A percentile compares a stretch with the other conserved stretches of the same genome.
These are phyloP conservation scores for Xerocomellus chrysenteron DNA, from an alignment of 768 basidiomycete species.

Conservation along the genomic window DNA sequence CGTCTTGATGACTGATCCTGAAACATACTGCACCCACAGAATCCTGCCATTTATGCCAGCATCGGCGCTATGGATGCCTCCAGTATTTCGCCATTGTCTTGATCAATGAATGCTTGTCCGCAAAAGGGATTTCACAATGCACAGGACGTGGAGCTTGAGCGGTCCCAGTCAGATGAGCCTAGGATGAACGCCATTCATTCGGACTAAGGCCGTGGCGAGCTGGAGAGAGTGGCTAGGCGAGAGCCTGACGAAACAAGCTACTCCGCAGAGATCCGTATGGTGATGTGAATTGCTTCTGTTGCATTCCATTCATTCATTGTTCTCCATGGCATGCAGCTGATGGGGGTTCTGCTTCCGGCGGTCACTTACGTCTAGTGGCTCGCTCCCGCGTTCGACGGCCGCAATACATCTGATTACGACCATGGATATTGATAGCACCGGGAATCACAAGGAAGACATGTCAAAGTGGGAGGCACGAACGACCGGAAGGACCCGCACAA, in stretches of 20 bases:
- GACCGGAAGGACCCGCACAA: constrained; percentile 18
- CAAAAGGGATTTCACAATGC: constrained; percentile 23
- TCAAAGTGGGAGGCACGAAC: constrained; percentile 16
- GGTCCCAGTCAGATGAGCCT: constrained; percentile 13
- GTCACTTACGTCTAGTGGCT: constrained; percentile 33
- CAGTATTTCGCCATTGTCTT: constrained; percentile 9
- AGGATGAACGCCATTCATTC: constrained; percentile 25
- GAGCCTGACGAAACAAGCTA: constrained; percentile 12
- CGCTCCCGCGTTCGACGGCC: constrained; percentile 32
- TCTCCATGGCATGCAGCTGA: constrained; percentile 19
- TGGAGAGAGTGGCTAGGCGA: constrained; percentile 10
- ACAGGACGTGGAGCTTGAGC: constrained; percentile 34
- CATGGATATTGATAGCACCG: constrained; percentile 21
- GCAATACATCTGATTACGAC: constrained; percentile 14
- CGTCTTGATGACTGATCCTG: constrained; percentile 17
- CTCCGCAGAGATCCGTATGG: constrained; percentile 17
- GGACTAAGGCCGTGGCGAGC: constrained; percentile 3
- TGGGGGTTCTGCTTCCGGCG: constrained; percentile 25
- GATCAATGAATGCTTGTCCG: constrained; percentile 15
- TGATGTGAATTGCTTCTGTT: constrained; percentile 13
- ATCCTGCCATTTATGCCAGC: constrained; percentile 21
- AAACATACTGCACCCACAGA: constrained; percentile 24
- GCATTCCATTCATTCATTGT: constrained; percentile 26
- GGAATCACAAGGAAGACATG: constrained; percentile 18
- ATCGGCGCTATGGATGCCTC: constrained; percentile 23